phyloP scores from a whole-genome alignment of 2,329 filamentous ascomycete genomes.

The Cladosporium sp. region DNA sequence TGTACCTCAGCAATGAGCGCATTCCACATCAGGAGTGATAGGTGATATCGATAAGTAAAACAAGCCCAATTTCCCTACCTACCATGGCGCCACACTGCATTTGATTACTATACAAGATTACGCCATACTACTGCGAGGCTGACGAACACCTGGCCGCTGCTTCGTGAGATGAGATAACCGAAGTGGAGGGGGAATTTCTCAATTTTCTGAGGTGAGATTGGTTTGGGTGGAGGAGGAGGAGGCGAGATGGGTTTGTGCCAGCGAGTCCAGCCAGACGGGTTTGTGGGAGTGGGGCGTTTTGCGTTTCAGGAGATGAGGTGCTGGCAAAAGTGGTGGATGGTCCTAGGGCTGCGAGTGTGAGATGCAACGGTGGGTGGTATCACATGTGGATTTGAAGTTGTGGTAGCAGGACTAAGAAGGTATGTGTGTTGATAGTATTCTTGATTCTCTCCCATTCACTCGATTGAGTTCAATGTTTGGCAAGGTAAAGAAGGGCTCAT shows the following conservation, averaged over 20 bases:
- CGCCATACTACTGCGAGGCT: background rate
- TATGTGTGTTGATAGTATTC: background rate
- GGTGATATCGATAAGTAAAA: background rate
- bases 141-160: background rate
- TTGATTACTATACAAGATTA: background rate
- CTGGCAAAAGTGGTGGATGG: slow-evolving; percentile 1
- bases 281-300: background rate
- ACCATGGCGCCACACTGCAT: background rate
- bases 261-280: background rate
- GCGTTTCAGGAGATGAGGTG: slow-evolving; percentile 9
- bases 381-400: too few species aligned
- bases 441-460: background rate
- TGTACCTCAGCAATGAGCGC: background rate
- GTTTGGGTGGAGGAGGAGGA: background rate
- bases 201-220: background rate
- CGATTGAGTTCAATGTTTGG: background rate
- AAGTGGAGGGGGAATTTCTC: background rate
- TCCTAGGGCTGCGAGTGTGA: background rate
- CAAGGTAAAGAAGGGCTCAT: background rate
- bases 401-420: background rate
- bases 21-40: background rate
- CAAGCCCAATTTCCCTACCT: background rate
- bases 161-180: background rate
- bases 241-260: background rate
- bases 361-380: background rate